phyloP scores from a whole-genome alignment of 2,329 filamentous ascomycete genomes.

The Pleoardoris graminearum region DNA sequence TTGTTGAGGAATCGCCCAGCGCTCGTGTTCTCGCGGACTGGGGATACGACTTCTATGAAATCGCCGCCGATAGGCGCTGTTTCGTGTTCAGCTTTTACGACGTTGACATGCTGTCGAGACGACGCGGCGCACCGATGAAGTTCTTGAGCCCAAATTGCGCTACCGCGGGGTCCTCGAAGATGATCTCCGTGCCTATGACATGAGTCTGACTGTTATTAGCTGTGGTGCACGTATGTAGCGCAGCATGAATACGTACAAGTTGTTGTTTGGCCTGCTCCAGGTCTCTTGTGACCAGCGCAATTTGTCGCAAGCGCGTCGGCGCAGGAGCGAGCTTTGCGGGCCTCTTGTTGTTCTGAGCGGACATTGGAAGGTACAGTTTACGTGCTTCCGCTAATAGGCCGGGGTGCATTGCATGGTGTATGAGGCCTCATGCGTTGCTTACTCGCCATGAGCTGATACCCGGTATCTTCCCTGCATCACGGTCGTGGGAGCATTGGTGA shows the following conservation, averaged over 20 bases:
- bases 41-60: constrained; percentile 50
- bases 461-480: constrained; percentile 1
- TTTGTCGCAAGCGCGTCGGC: constrained; percentile 42
- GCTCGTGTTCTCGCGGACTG: constrained; percentile 44
- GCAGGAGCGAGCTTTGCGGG: constrained; percentile 9
- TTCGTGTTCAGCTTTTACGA: neutral
- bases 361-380: neutral
- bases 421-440: neutral
- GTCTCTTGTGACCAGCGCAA: constrained; percentile 39
- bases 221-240: neutral
- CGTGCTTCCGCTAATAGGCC: too few relatives aligned
- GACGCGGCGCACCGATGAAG: constrained; percentile 37
- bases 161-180: constrained; percentile 46
- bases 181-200: constrained; percentile 47
- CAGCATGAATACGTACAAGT: constrained; percentile 23
- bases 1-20: constrained; percentile 49
- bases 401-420: neutral
- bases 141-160: constrained; percentile 48
- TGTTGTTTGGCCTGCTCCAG: constrained; percentile 29
- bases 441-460: neutral
- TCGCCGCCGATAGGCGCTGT: constrained; percentile 50
- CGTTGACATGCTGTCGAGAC: too few relatives aligned
- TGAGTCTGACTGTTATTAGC: constrained; percentile 30
- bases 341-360: neutral
- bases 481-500: too few relatives aligned